Evolutionary conservation across 2,329 filamentous ascomycete species (phyloP).

Genomic region (Trichophyton equinum): DNA sequence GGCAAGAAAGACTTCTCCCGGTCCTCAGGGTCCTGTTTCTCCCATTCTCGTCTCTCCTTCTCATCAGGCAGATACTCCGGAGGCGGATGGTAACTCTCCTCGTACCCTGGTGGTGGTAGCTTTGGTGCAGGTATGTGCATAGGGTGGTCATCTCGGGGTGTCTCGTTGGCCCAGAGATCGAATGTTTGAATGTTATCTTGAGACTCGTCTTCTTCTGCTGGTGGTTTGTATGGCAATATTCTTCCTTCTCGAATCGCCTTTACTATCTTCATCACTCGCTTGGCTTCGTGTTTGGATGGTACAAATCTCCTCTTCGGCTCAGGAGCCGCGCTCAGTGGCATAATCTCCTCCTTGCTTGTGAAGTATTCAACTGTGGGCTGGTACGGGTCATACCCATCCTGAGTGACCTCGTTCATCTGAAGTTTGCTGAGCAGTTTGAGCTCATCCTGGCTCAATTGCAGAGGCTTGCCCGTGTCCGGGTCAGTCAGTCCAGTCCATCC

Average conservation of each 20-base stretch:
- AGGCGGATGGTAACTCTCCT: conserved; percentile 92
- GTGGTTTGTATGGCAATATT: conserved; percentile 78
- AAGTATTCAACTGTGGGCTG: conserved; percentile 93
- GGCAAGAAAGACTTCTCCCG: conserved; percentile 81
- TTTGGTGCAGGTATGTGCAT: conserved; percentile 97
- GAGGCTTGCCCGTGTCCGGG: conserved; percentile 80
- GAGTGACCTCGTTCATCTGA: conserved; percentile 75
- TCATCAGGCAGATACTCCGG: conserved; percentile 82
- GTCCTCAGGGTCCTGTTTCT: conserved; percentile 73
- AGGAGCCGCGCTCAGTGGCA: conserved; percentile 87
- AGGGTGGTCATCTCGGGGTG: conserved; percentile 64
- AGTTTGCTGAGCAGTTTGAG: conserved; percentile 77
- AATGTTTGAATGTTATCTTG: conserved; percentile 61
- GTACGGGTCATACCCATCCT: conserved; percentile 86
- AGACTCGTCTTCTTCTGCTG: conserved; percentile 59
- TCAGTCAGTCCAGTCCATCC: conserved; percentile 96
- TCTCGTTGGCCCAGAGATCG: conserved; percentile 92
- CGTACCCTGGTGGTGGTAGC: conserved; percentile 80
- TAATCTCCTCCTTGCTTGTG: conserved; percentile 75
- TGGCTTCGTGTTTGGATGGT: conserved; percentile 92
- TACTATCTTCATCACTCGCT: conserved; percentile 93
- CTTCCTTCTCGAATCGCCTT: conserved; percentile 88
- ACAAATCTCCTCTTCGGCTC: conserved; percentile 93
- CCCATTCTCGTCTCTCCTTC: conserved; percentile 74
- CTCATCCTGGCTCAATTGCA: conserved; percentile 78